Percentiles rank a stretch among this genome's conserved stretches.
phyloP scores from a whole-genome alignment of 352 stramenopile genomes.

The Phytophthora lateralis region DNA sequence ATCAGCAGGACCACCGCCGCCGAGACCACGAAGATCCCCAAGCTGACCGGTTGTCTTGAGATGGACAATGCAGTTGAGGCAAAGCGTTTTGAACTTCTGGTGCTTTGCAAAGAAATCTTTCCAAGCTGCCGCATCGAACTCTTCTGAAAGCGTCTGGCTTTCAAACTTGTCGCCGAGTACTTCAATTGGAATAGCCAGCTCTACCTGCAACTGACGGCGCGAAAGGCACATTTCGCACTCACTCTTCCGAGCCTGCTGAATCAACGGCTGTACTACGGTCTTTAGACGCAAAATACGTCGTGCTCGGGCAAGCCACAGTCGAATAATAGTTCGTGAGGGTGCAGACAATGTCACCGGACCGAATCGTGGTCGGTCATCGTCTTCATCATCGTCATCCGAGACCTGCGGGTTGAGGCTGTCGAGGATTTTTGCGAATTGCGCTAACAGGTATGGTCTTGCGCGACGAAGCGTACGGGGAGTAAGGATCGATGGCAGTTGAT shows the following conservation, averaged over 20 bases:
- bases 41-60: conserved; percentile 52
- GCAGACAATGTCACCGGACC: conserved; percentile 91
- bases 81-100: conserved; percentile 95
- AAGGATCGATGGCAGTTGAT: conserved; percentile 94
- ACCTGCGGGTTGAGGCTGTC: conserved; percentile 95
- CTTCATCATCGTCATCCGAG: conserved; percentile 93
- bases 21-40: conserved; percentile 28
- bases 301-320: conserved; percentile 92
- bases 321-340: conserved; percentile 91
- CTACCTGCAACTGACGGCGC: conserved; percentile 93
- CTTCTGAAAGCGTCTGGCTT: conserved; percentile 80
- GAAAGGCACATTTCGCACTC: conserved; percentile 96
- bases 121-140: conserved; percentile 95
- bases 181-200: conserved; percentile 92
- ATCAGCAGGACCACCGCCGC: conserved; percentile 18
- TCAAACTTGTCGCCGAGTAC: conserved; percentile 94
- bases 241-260: conserved; percentile 90
- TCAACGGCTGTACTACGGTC: conserved; percentile 90
- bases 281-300: conserved; percentile 84
- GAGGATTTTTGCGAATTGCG: conserved; percentile 96
- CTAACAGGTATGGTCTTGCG: conserved; percentile 93
- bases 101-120: conserved; percentile 95
- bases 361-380: conserved; percentile 81
- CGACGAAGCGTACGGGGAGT: conserved; percentile 93
- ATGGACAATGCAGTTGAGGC: conserved; percentile 91